Base-by-base conservation (phyloP, 441 rosid genomes). In the Croton setiger region DNA sequence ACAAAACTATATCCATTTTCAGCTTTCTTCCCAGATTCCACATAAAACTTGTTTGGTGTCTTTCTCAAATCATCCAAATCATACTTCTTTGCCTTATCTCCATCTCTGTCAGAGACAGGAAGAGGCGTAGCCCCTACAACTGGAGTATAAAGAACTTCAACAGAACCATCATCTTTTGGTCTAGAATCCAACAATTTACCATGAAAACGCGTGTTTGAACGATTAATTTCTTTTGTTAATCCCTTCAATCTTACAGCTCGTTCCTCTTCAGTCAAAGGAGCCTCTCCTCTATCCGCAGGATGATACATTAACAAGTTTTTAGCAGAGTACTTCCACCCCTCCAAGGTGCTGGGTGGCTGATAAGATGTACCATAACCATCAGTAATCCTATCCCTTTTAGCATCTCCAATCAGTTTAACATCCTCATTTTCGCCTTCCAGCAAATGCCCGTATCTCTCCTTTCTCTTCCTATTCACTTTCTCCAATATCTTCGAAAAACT, bases 271-370 rank as follows among this genome's bases (percentile, higher is more conserved):
- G 96, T 95, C 80, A 95, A 81, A 0, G 90, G 85, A 45, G 82
- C 99, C 79, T 95, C 99, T 35, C 97, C 97, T 0, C 87, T 76
- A 75, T 93, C 95, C 58, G 97, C 81, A 0, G 99, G 98, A 76
- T 92, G 93, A 62, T 95, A 95, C 99, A 95, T 95, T 70, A 95
- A 80, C 71, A 95, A 87, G 82, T 95, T 95, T 87, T 89, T 90
- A 0, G 99, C 86, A 0, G 88, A 87, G 65, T 87, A 92, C 7
- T 89, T 85, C 96, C 99, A 95, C 36, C 96, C 94, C 68, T 89
- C 90, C 70, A 95, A 81, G 4, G 98, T 88, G 60, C 92, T 85
- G 0, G 86, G 81, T 2, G 99, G 99, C 80, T 95, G 99, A 84
- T 92, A 82, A 37, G 99, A 92, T 0, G 99, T 95, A 15, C 97